Base-by-base conservation (phyloP, 2,329 filamentous ascomycete genomes). In the Alternaria burnsii region DNA sequence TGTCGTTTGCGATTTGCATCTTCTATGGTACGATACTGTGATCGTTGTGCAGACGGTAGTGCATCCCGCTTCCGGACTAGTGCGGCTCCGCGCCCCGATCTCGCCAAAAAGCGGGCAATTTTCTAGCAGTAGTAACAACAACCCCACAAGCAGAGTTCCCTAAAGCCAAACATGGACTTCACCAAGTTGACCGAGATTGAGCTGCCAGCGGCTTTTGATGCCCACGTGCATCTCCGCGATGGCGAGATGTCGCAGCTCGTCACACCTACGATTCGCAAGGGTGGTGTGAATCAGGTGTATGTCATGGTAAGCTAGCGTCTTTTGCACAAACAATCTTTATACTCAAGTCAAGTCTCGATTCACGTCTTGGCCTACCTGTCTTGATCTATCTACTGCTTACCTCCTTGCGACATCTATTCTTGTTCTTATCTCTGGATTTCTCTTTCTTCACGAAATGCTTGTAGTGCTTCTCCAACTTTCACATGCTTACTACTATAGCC, bases 261-360 rank as follows among this genome's bases (percentile, higher is more conserved):
- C 53, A 81, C 81, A 32, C 82, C 82, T 5, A 84, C 81, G 22
- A 84, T 85, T 66, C 79, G 83, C 51, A 67, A 77, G 61, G 84
- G 84, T 60, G 84, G 83, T 62, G 82, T 83, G 61, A 83, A 85
- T 71, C 83, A 81, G 32, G 83, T 86, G 38, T 85, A 81, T 75
- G 83, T 86, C 32, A 85, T 85, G 82, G 82, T 83, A 76, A 70
- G 79, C 59, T 40, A 40, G n/a, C n/a, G 36, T 20, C 36, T 11
- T 38, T n/a, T 38, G 16, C 16, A 38, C 32, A 38, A 1, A 16
- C 34, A 36, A n/a, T 8, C 34, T n/a, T n/a, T 38, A 8, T 38
- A n/a, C 6, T 38, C 34, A 2, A 38, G 14, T n/a, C 34, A n/a
- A n/a, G n/a, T 38, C 4, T 7, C 34, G 1, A 22, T 41, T 6